Percentiles rank a stretch among this genome's conserved stretches.
phyloP scores from a whole-genome alignment of 768 basidiomycete genomes.

The Amylocystis lapponica region DNA sequence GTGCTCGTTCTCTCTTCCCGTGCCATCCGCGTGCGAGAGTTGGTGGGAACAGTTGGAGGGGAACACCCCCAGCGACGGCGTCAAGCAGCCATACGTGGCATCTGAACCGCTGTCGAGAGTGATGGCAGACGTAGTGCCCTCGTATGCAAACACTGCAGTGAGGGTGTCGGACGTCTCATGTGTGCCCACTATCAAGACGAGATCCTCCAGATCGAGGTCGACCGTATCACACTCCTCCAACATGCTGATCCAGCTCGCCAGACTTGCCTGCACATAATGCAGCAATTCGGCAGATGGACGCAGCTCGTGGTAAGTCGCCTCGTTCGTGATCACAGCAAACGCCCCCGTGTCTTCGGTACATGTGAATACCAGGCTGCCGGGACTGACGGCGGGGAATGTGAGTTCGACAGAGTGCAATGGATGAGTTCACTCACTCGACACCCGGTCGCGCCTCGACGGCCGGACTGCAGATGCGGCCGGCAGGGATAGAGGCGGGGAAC shows the following conservation, averaged over 20 bases:
- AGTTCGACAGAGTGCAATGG: too few species aligned
- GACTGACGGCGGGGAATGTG: background rate
- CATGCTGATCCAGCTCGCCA: constrained; percentile 1
- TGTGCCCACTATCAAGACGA: too few species aligned
- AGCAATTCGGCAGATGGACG: background rate
- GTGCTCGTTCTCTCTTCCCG: too few species aligned
- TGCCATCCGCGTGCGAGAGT: too few species aligned
- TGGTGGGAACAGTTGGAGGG: too few species aligned
- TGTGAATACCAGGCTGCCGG: constrained; percentile 6
- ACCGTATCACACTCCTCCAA: background rate
- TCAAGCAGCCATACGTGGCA: too few species aligned
- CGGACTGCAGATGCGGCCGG: constrained; percentile 4
- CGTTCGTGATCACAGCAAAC: constrained; percentile 4
- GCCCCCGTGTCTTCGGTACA: constrained; percentile 16
- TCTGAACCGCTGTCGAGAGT: too few species aligned
- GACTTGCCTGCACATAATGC: constrained; percentile 8
- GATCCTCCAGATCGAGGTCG: constrained; percentile 1
- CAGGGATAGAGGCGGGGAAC: background rate
- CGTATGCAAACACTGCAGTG: too few species aligned
- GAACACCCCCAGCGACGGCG: too few species aligned
- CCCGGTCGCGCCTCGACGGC: constrained; percentile 3
- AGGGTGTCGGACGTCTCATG: too few species aligned
- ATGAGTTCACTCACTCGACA: constrained; percentile 7
- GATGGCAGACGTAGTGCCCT: too few species aligned
- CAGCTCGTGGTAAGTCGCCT: background rate